These are phyloP conservation scores for Coemansia furcata DNA, from an alignment of 192 early-diverging fungal species.

Conservation along the genomic window DNA sequence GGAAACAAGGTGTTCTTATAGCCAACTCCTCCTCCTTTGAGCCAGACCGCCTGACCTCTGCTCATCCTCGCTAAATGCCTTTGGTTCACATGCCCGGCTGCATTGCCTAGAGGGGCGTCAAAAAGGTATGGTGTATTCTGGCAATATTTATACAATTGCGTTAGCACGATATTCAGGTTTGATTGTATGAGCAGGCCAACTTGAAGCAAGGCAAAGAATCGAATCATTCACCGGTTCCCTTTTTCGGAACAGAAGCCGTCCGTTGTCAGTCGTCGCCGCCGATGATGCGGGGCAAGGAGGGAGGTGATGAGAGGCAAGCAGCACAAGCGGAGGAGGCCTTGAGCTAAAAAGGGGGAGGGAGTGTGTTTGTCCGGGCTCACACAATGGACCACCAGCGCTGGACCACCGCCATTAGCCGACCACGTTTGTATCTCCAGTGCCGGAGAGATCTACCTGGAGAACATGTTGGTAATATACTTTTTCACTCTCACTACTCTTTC, in stretches of 20 bases:
- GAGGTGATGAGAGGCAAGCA: neutral
- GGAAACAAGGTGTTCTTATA: neutral
- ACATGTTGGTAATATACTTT: constrained; percentile 1
- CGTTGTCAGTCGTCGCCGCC: neutral
- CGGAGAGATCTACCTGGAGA: neutral
- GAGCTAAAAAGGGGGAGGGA: neutral
- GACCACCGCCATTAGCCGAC: neutral
- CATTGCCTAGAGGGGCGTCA: neutral
- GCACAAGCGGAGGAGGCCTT: constrained; percentile 1
- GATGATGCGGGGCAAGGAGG: constrained; percentile 5
- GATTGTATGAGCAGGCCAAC: neutral
- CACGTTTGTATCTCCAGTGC: neutral
- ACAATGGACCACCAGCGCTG: constrained; percentile 8
- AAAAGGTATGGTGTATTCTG: neutral
- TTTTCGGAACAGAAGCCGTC: neutral
- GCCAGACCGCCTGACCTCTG: neutral
- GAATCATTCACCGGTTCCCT: neutral
- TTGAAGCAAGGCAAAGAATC: neutral
- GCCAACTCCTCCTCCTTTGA: neutral
- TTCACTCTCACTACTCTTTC: constrained; percentile 10
- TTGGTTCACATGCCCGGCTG: neutral
- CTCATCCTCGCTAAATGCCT: neutral
- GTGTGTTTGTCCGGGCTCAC: neutral
- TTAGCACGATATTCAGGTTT: neutral
- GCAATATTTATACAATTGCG: constrained; percentile 1